phyloP scores from a whole-genome alignment of 2,329 filamentous ascomycete genomes.

The Cladosporium sp. region DNA sequence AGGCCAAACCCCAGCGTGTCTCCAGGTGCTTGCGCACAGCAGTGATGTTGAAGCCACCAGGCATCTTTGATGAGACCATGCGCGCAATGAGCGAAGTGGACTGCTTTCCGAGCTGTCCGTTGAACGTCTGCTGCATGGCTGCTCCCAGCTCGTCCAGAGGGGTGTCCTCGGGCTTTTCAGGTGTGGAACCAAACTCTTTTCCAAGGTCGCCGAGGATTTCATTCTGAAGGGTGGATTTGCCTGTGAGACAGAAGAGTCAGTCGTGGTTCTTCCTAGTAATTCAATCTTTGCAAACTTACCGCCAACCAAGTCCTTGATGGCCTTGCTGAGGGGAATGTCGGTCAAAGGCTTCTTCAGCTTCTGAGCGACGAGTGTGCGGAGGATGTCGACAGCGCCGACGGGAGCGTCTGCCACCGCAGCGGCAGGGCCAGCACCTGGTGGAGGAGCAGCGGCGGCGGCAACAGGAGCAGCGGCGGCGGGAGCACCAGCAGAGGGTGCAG shows the following conservation, averaged over 20 bases:
- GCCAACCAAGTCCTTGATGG: conserved; percentile 97
- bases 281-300: conserved; percentile 58
- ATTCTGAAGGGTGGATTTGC: conserved; percentile 97
- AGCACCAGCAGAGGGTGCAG: conserved; percentile 46
- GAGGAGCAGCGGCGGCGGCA: conserved; percentile 56
- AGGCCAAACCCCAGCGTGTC: conserved; percentile 83
- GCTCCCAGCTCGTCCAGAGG: conserved; percentile 93
- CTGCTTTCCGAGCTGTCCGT: conserved; percentile 96
- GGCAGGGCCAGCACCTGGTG: conserved; percentile 77
- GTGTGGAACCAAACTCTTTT: conserved; percentile 97
- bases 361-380: conserved; percentile 87
- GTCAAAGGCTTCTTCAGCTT: conserved; percentile 93
- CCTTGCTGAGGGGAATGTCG: conserved; percentile 90
- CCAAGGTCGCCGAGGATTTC: conserved; percentile 96
- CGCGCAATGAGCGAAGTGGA: conserved; percentile 90
- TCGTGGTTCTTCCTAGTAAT: conserved; percentile 1
- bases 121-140: conserved; percentile 97
- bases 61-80: conserved; percentile 98
- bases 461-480: conserved; percentile 56
- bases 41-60: conserved; percentile 98
- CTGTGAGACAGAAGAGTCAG: conserved; percentile 47
- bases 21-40: conserved; percentile 92
- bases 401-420: conserved; percentile 83
- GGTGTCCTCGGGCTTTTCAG: conserved; percentile 97
- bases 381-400: conserved; percentile 83